phyloP scores from a whole-genome alignment of 768 basidiomycete genomes.

The Boletellus ananiceps region DNA sequence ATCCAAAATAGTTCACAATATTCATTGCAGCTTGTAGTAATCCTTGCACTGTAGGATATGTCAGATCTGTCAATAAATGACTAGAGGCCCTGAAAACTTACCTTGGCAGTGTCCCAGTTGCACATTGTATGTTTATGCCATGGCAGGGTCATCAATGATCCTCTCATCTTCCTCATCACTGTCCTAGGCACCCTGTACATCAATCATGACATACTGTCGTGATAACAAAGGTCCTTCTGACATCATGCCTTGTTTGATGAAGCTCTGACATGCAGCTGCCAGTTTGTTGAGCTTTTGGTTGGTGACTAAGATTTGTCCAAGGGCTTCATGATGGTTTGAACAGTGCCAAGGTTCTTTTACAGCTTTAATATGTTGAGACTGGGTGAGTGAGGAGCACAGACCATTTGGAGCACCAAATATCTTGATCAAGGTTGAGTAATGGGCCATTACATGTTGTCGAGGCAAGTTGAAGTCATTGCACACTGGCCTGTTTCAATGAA shows the following conservation, averaged over 20 bases:
- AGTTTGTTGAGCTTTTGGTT: constrained; percentile 30
- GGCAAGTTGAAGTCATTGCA: constrained; percentile 19
- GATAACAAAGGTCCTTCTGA: background rate
- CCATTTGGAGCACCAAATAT: constrained; percentile 31
- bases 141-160: too few relatives aligned
- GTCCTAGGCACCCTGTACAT: too few relatives aligned
- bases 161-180: too few relatives aligned
- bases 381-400: constrained; percentile 36
- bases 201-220: too few relatives aligned
- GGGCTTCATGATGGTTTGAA: constrained; percentile 20
- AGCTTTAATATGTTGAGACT: constrained; percentile 33
- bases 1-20: too few relatives aligned
- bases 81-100: too few relatives aligned
- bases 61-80: too few relatives aligned
- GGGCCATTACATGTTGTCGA: constrained; percentile 28
- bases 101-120: too few relatives aligned
- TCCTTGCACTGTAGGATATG: too few relatives aligned
- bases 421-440: constrained; percentile 23
- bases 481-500: background rate
- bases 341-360: constrained; percentile 33
- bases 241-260: background rate
- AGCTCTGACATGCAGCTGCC: constrained; percentile 8
- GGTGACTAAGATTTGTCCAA: constrained; percentile 29
- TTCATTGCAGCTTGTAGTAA: too few relatives aligned
- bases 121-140: too few relatives aligned